Evolutionary conservation across 2,329 filamentous ascomycete genomes (phyloP).

Genomic region (Colletotrichum chrysophilum): DNA sequence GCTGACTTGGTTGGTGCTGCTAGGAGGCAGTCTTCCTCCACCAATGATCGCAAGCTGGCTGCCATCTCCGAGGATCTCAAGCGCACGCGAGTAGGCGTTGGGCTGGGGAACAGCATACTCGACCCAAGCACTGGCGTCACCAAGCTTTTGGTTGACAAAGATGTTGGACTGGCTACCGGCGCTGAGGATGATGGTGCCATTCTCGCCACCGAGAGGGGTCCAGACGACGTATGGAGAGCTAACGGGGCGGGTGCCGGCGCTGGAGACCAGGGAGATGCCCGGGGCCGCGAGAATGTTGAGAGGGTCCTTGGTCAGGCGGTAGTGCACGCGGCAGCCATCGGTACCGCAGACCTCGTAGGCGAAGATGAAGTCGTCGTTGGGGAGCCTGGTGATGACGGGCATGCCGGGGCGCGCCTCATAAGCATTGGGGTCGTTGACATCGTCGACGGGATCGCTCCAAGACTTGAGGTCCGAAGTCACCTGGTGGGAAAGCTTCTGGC

Average conservation of each 20-base stretch:
- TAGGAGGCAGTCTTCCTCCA: constrained; percentile 49
- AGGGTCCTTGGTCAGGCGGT: constrained; percentile 44
- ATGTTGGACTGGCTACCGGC: constrained; percentile 42
- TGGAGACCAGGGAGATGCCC: constrained; percentile 35
- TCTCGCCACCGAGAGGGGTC: constrained; percentile 47
- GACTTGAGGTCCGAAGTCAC: constrained; percentile 60
- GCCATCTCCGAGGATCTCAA: constrained; percentile 39
- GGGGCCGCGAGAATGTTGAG: constrained; percentile 36
- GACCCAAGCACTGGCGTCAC: constrained; percentile 41
- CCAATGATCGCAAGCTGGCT: constrained; percentile 46
- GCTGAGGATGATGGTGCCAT: constrained; percentile 50
- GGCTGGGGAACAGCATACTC: constrained; percentile 39
- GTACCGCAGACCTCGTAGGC: constrained; percentile 66
- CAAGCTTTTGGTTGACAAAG: constrained; percentile 47
- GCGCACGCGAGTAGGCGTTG: constrained; percentile 40
- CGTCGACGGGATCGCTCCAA: constrained; percentile 62
- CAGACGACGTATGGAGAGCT: constrained; percentile 47
- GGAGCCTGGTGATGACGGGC: constrained; percentile 66
- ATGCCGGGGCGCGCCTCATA: constrained; percentile 72
- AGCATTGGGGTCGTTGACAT: constrained; percentile 61
- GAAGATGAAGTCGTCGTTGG: constrained; percentile 64
- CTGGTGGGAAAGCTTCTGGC: constrained; percentile 74
- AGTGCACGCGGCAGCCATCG: constrained; percentile 50
- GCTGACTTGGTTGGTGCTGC: constrained; percentile 47
- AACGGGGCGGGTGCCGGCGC: constrained; percentile 34